Evolutionary conservation across 2,329 filamentous ascomycete species (phyloP), one percentile per base, ranked within the genome.

Genomic region (Colletotrichum simmondsii): DNA sequence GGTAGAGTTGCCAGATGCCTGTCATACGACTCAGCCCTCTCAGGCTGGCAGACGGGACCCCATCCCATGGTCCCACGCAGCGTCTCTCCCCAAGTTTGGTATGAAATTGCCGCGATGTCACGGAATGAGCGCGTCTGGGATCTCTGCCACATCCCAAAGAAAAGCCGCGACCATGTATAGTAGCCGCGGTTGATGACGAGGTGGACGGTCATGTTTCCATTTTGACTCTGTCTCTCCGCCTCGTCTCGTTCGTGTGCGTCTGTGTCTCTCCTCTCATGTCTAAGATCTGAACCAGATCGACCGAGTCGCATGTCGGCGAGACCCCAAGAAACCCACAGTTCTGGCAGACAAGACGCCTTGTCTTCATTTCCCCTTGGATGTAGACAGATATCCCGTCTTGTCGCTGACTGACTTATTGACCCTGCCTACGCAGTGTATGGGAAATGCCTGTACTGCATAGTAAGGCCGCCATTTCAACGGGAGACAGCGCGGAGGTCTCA

Each of bases 1-100:
- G 68, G 71, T 35, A 67, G 61, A 67, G 62, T 32, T 19, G 30
- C 37, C 62, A 62, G 68, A 66, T 71, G 71, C 68, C 59, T 72
- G 71, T 73, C 71, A 72, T 72, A 73, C 67, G 71, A 73, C 71
- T 73, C 71, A 73, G 71, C 71, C 71, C 71, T 73, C 63, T 63
- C 59, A 72, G 71, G 71, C 71, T 72, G 68, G 62, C 66, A 46
- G 67, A 73, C 61, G 60, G 65, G 22, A 26, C 35, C 66, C 42
- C 56, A 56, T 56, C 35, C 53, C 66, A 69, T 42, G 65, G 68
- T 67, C 59, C 63, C 70, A 61, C 66, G 70, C 66, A 70, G 71
- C 68, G 71, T 73, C 52, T 64, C 68, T 56, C 71, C 58, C 63
- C 63, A 52, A 67, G 30, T 65, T 65, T 65, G n/a, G 42, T 26